Evolutionary conservation across 192 early-diverging fungal species (phyloP).

Genomic region (Coemansia sp.): DNA sequence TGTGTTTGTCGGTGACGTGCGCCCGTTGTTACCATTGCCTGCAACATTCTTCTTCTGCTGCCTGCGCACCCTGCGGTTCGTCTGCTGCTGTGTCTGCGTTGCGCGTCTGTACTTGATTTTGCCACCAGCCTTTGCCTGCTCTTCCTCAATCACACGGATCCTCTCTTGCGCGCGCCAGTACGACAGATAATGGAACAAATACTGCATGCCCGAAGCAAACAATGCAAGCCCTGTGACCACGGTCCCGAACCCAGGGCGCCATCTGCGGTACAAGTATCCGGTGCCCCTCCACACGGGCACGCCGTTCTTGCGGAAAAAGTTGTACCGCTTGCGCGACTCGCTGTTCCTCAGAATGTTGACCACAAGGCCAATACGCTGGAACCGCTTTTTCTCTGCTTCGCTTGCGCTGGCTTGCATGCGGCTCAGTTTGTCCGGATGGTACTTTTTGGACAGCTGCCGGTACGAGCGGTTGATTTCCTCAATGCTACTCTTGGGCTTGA

Average conservation of each 20-base stretch:
- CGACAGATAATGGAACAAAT: conserved; percentile 60
- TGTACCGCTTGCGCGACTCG: conserved; percentile 67
- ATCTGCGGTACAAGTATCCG: conserved; percentile 71
- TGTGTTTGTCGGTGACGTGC: not conserved
- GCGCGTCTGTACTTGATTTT: not conserved
- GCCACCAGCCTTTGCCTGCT: conserved; percentile 16
- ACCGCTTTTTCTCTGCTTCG: conserved; percentile 58
- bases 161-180: conserved; percentile 62
- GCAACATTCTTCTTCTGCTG: conserved; percentile 16
- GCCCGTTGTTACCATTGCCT: not conserved
- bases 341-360: conserved; percentile 65
- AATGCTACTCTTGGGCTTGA: conserved; percentile 55
- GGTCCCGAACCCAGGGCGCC: conserved; percentile 66
- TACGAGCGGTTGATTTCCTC: conserved; percentile 66
- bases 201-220: conserved; percentile 64
- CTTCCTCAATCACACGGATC: conserved; percentile 46
- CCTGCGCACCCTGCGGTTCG: conserved; percentile 14
- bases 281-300: conserved; percentile 80
- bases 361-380: conserved; percentile 64
- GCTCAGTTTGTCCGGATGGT: conserved; percentile 78
- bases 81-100: conserved; percentile 16
- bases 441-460: conserved; percentile 64
- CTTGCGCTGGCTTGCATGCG: conserved; percentile 17
- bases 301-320: conserved; percentile 79
- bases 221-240: conserved; percentile 59